Base-by-base conservation (phyloP, 345 rosid species). In the Citrus trifoliata region DNA sequence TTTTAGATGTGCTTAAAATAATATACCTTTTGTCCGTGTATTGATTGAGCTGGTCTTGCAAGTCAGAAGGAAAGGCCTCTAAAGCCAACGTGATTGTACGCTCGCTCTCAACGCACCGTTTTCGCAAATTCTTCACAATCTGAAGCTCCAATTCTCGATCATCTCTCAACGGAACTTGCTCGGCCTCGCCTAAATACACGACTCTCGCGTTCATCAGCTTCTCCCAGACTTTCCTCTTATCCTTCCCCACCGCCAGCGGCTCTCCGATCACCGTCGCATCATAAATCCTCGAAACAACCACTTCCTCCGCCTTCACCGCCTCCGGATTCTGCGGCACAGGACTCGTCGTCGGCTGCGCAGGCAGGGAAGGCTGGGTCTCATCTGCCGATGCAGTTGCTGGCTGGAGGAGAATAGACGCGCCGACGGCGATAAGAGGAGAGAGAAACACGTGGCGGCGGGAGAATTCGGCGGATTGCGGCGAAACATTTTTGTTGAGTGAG, bases 221-320 rank as follows among this genome's bases (percentile, higher is more conserved):
- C 84, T 93, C 99, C 97, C 95, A 92, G 66, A 90, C 94, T 81
- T 83, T 95, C 27, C 74, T 86, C 93, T 86, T 95, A 35, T 91
- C 97, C 86, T 88, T 95, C 74, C 96, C 95, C 67, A 90, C 78
- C 61, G 98, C 97, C 92, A 89, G 37, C 82, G 97, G 99, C 91
- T 95, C 99, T 66, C 99, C 99, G 0, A 93, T 93, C 59, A 76
- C 93, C 77, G 93, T 88, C 80, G 98, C 97, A 71, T 95, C 97
- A 65, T 95, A 91, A 33, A 93, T 93, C 79, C 98, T 89, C 76
- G 93, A 89, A 59, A 79, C 51, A 83, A 78, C 76, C 75, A 79
- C 84, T 80, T 79, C 82, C 84, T 56, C 81, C 69, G 67, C 70
- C 28, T 75, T 51, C 37, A 69, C 42, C 1, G 71, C 35, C 4